Evolutionary conservation across 2,329 filamentous ascomycete genomes (phyloP).

Genomic region (Verticillium zaregamsianum): DNA sequence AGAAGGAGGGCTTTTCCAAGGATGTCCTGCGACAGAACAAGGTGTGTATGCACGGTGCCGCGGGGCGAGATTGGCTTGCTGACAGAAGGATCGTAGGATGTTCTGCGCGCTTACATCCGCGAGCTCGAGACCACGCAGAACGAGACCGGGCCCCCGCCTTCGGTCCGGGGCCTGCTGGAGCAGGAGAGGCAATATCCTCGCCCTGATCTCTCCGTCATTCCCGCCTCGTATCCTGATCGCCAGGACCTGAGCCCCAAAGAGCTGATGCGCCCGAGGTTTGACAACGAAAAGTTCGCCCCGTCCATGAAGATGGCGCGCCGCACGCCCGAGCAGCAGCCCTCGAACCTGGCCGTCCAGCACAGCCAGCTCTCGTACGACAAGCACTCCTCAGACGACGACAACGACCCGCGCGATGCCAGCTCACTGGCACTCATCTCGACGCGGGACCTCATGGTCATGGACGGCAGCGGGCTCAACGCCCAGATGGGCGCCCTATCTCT

Average conservation of each 20-base stretch:
- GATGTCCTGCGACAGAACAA: slow-evolving; percentile 53
- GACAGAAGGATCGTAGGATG: slow-evolving; percentile 37
- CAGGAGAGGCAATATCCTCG: slow-evolving; percentile 22
- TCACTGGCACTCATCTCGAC: slow-evolving; percentile 50
- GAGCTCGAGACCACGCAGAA: slow-evolving; percentile 47
- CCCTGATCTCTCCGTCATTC: slow-evolving; percentile 5
- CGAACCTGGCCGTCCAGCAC: slow-evolving; percentile 9
- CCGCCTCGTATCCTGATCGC: slow-evolving; percentile 4
- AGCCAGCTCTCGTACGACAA: slow-evolving; percentile 27
- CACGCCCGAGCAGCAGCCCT: slow-evolving; percentile 23
- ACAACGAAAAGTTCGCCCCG: slow-evolving; percentile 37
- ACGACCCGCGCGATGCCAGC: slow-evolving; percentile 23
- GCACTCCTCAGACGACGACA: slow-evolving; percentile 32
- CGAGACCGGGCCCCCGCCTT: slow-evolving; percentile 40
- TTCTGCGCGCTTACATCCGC: slow-evolving; percentile 57
- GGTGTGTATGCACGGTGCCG: slow-evolving; percentile 31
- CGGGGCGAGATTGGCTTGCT: slow-evolving; percentile 5
- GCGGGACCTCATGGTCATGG: slow-evolving; percentile 46
- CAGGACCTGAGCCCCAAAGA: slow-evolving; percentile 27
- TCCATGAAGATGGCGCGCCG: slow-evolving; percentile 33
- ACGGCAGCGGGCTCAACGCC: slow-evolving; percentile 27
- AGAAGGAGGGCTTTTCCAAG: slow-evolving; percentile 53
- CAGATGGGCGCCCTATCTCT: slow-evolving; percentile 38
- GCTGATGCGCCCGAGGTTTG: slow-evolving; percentile 22
- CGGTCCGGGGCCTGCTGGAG: slow-evolving; percentile 51